Base-by-base conservation (phyloP, 2,329 filamentous ascomycete species). In the Nigrospora oryzae region DNA sequence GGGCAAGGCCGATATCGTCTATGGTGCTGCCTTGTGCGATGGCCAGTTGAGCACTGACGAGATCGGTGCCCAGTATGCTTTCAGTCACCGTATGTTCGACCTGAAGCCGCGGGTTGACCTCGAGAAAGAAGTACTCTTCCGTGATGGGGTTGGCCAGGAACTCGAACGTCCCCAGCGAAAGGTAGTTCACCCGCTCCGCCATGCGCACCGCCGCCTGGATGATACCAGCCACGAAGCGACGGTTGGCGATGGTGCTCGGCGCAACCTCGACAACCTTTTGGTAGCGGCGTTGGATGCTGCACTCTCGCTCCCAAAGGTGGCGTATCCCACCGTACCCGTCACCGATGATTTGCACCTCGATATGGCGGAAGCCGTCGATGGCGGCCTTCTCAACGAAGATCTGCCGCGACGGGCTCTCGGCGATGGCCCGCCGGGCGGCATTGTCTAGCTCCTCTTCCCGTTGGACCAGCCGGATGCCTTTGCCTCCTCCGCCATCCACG, bases 301-400 rank as follows among this genome's bases (percentile, higher is more conserved):
- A 86, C 49, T 86, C 82, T 28, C 83, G 68, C 53, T 86, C 82
- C 5, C 81, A 79, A 23, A 84, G 73, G 34, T 73, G 67, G 5
- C 84, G 69, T 11, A 74, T 77, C 42, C 75, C 65, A 0, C 75
- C 78, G 19, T 68, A 59, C 0, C 75, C 73, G 46, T 86, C 81
- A 10, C 82, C 82, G 49, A 84, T 78, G 2, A 86, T 68, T 51
- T 83, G 78, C 6, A 82, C 70, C 50, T 83, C 79, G 39, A 83
- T 61, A 56, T 83, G 79, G 30, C 74, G 68, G 53, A 77, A 83
- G 0, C 77, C 78, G 49, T 78, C 69, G 0, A 83, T 64, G 0
- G 77, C 78, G 3, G 77, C 77, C 49, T 75, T 79, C 53, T 82
- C 78, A 1, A 73, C 72, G 51, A 81, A 82, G 0, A 81, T 68